These are phyloP conservation scores for Coleophoma crateriformis DNA, from an alignment of 2,329 filamentous ascomycete species.

Conservation along the genomic window DNA sequence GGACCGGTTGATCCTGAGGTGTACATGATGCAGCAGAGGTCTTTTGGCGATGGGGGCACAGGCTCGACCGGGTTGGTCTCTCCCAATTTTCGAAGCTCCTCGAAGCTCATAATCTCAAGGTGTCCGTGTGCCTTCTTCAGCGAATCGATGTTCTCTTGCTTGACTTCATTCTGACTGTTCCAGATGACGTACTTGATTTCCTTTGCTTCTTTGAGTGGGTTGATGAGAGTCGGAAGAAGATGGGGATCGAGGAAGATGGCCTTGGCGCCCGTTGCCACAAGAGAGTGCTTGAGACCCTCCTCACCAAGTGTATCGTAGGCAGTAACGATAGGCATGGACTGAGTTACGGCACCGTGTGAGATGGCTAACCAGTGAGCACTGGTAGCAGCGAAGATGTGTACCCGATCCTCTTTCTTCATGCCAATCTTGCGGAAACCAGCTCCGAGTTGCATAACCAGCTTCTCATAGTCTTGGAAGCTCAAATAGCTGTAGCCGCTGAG, in stretches of 20 bases:
- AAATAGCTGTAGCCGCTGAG: conserved; percentile 73
- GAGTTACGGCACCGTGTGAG: conserved; percentile 72
- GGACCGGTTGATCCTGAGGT: conserved; percentile 87
- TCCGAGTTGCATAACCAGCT: conserved; percentile 61
- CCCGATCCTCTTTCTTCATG: conserved; percentile 58
- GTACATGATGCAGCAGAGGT: conserved; percentile 80
- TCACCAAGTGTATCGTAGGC: conserved; percentile 91
- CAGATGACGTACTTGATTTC: conserved; percentile 57
- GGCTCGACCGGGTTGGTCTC: conserved; percentile 63
- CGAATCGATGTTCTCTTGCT: conserved; percentile 37
- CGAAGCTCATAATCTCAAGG: conserved; percentile 46
- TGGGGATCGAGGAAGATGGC: conserved; percentile 86
- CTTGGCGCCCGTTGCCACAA: conserved; percentile 73
- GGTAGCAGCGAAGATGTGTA: conserved; percentile 79
- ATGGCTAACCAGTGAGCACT: conserved; percentile 70
- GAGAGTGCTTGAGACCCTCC: conserved; percentile 78
- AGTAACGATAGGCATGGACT: conserved; percentile 88
- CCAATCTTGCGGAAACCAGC: conserved; percentile 69
- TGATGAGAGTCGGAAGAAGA: conserved; percentile 55
- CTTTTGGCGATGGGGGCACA: conserved; percentile 65
- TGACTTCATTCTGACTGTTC: conserved; percentile 51
- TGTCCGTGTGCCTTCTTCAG: conserved; percentile 53
- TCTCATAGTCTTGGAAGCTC: conserved; percentile 74
- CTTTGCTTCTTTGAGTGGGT: conserved; percentile 49
- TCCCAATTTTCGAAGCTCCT: conserved; percentile 44